Evolutionary conservation across 331 rosid genomes (phyloP), one percentile per base, ranked within the genome.

Genomic region (Cydonia oblonga): DNA sequence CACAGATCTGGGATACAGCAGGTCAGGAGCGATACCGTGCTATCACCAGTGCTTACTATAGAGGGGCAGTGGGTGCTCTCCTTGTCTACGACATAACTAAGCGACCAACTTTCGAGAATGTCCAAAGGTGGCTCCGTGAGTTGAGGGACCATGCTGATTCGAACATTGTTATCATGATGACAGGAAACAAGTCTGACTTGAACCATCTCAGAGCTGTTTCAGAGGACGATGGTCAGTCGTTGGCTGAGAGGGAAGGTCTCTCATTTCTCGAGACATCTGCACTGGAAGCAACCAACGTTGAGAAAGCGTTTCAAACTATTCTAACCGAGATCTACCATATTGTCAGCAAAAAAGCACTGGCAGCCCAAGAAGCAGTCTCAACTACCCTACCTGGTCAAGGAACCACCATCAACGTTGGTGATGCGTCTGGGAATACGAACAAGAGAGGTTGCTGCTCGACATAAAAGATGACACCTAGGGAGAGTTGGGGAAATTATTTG

Each of bases 21-120:
- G 99, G 97, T 63, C 99, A 95, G 87, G 99, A 95, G 86, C 89
- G 99, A 61, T 95, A 95, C 81, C 97, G 99, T 2, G 99, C 99
- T n/a, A 91, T 95, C 60, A 95, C 97, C 64, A 89, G 99, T 82
- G 97, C 99, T 57, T 95, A 95, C 75, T 95, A 95, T 57, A 95
- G 99, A 83, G 99, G 99, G 60, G 99, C 97, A 70, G 97, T 95
- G 60, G 99, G 97, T 74, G 97, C 99, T 44, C 86, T 95, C 33
- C 97, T 95, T 58, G 96, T 95, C 28, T 95, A 88, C 69, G 99
- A 95, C 90, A 86, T 95, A 70, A 95, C 99, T 3, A 95, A 95
- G 89, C 85, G 91, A 74, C 97, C 84, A 84, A 95, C 98, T 79
- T 95, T 95, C 69, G 97, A 95, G 70, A 95, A 95, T 76, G 96